Percentiles rank a stretch among this genome's conserved stretches.
Evolutionary conservation across 768 basidiomycete species (phyloP).

Genomic region (Podaxis mareebaensis): DNA sequence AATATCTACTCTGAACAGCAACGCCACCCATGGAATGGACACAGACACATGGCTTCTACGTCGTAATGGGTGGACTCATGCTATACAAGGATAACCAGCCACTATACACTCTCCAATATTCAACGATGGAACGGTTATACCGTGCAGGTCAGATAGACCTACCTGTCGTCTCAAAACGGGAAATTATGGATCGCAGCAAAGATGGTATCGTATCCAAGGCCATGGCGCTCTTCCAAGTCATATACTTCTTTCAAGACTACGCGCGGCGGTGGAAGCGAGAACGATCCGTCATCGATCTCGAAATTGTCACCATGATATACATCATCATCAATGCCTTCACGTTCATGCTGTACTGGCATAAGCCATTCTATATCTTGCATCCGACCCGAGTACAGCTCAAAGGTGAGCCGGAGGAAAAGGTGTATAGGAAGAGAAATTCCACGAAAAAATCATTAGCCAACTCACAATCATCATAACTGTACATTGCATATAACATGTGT

Average conservation of each 20-base stretch:
- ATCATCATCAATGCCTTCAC: slow-evolving; percentile 16
- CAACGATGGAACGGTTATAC: slow-evolving; percentile 13
- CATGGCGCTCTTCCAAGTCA: slow-evolving; percentile 17
- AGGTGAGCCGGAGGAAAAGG: slow-evolving; percentile 9
- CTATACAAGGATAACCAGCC: slow-evolving; percentile 15
- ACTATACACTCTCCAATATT: slow-evolving; percentile 16
- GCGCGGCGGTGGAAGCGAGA: slow-evolving; percentile 17
- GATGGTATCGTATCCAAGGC: slow-evolving; percentile 16
- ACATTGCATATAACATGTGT: neutral
- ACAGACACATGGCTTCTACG: slow-evolving; percentile 15
- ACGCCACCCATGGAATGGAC: slow-evolving; percentile 11
- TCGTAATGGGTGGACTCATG: slow-evolving; percentile 16
- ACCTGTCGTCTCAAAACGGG: slow-evolving; percentile 7
- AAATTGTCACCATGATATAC: slow-evolving; percentile 15
- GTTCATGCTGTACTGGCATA: slow-evolving; percentile 15
- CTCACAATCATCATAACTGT: slow-evolving; percentile 8
- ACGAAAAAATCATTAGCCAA: slow-evolving; percentile 2
- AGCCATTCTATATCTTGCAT: slow-evolving; percentile 14
- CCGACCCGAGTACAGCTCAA: slow-evolving; percentile 14
- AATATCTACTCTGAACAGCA: neutral
- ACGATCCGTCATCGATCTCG: slow-evolving; percentile 14
- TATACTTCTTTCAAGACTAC: slow-evolving; percentile 16
- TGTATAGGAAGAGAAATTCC: slow-evolving; percentile 10
- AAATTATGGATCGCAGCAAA: slow-evolving; percentile 16
- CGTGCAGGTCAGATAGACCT: slow-evolving; percentile 15